Conservation (phyloP, 1,284 basidiomycete genomes). For the Earliella scabrosa region DNA sequence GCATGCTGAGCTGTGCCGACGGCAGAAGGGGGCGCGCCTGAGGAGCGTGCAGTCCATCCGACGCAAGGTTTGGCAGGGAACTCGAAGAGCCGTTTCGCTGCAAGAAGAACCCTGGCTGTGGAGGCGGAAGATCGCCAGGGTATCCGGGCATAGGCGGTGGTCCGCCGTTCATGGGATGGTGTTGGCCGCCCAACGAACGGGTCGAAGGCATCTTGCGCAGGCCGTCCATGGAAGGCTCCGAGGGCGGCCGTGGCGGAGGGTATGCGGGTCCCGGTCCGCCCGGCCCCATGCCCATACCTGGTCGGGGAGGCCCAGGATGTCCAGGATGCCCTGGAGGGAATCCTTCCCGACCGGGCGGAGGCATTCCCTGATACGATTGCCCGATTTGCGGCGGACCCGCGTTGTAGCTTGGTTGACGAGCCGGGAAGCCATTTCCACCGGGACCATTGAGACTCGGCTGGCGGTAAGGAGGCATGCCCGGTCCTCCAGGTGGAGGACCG, state of each 20-base stretch:
- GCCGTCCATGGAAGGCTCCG: conserved; percentile 42
- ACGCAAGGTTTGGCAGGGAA: conserved; percentile 38
- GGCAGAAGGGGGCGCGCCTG: conserved; percentile 63
- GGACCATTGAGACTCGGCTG: conserved; percentile 9
- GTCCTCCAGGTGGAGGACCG: conserved; percentile 6
- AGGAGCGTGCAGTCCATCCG: conserved; percentile 46
- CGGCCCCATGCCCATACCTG: conserved; percentile 16
- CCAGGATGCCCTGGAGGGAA: conserved; percentile 1
- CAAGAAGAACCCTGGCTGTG: conserved; percentile 36
- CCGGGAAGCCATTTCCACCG: neutral
- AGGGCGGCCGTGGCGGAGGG: conserved; percentile 38
- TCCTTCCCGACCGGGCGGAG: conserved; percentile 1
- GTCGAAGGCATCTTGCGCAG: conserved; percentile 65
- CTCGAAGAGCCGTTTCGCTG: conserved; percentile 35
- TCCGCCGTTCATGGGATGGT: conserved; percentile 29
- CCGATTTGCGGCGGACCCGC: conserved; percentile 22
- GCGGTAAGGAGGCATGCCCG: conserved; percentile 9
- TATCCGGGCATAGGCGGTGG: conserved; percentile 45
- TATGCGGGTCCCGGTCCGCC: conserved; percentile 10
- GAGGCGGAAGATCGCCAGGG: conserved; percentile 34
- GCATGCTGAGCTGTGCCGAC: conserved; percentile 58
- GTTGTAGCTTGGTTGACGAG: neutral
- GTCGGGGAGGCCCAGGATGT: conserved; percentile 9
- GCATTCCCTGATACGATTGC: conserved; percentile 17
- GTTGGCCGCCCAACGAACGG: conserved; percentile 48